These are phyloP conservation scores for Fusarium lateritium DNA, from an alignment of 2,329 filamentous ascomycete species.

Conservation along the genomic window DNA sequence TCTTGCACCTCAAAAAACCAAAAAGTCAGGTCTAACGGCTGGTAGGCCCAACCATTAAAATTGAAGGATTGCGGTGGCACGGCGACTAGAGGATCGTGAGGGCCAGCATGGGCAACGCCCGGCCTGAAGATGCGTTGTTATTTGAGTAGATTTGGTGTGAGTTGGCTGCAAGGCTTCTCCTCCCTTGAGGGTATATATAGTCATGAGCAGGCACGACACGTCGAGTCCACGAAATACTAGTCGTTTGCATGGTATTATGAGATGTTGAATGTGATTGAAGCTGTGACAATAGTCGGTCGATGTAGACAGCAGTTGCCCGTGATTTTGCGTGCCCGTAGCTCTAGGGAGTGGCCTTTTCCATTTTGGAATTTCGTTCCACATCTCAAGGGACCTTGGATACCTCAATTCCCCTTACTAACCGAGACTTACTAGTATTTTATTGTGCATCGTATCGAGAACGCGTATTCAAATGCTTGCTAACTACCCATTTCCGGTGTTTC, in stretches of 20 bases:
- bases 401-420: not conserved
- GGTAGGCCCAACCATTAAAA: constrained; percentile 48
- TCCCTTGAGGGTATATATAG: constrained; percentile 26
- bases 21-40: constrained; percentile 42
- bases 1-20: constrained; percentile 32
- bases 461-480: constrained; percentile 22
- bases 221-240: constrained; percentile 49
- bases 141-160: constrained; percentile 47
- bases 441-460: constrained; percentile 14
- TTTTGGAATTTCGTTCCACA: not conserved
- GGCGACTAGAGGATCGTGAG: constrained; percentile 44
- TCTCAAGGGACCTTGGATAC: not conserved
- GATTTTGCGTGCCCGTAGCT: not conserved
- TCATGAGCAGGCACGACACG: constrained; percentile 42
- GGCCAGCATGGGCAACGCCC: constrained; percentile 33
- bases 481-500: constrained; percentile 27
- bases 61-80: constrained; percentile 46
- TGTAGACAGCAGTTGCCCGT: not conserved
- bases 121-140: constrained; percentile 43
- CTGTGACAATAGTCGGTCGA: not conserved
- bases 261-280: not conserved
- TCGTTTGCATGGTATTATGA: constrained; percentile 41
- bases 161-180: constrained; percentile 41
- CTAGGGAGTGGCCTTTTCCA: not conserved
- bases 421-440: constrained; percentile 15